Evolutionary conservation across 768 basidiomycete genomes (phyloP).

Genomic region (Suillus luteus): DNA sequence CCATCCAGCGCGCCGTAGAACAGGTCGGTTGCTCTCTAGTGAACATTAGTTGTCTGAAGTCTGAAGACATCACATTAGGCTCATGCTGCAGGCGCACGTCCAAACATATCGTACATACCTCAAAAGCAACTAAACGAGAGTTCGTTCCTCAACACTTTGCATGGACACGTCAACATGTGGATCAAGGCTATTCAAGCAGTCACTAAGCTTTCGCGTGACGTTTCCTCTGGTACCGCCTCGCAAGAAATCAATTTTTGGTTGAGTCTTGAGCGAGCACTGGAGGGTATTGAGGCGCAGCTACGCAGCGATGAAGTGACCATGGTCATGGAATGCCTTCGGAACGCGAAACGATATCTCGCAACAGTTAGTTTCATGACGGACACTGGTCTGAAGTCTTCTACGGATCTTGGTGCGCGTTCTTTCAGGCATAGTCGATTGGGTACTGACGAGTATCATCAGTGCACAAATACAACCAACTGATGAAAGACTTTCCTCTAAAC

Average conservation of each 20-base stretch:
- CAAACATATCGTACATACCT: slow-evolving; percentile 77
- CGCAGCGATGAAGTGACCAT: slow-evolving; percentile 89
- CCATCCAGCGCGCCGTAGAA: slow-evolving; percentile 86
- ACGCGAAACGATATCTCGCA: slow-evolving; percentile 95
- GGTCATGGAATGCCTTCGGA: slow-evolving; percentile 91
- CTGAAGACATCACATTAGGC: slow-evolving; percentile 39
- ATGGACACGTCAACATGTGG: slow-evolving; percentile 94
- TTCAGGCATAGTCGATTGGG: not conserved
- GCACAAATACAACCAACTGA: slow-evolving; percentile 96
- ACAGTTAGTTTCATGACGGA: slow-evolving; percentile 98
- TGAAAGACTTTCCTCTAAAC: slow-evolving; percentile 99
- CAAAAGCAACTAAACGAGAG: slow-evolving; percentile 79
- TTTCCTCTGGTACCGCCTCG: slow-evolving; percentile 91
- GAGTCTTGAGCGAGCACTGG: slow-evolving; percentile 89
- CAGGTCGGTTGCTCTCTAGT: slow-evolving; percentile 38
- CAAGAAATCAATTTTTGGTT: slow-evolving; percentile 99
- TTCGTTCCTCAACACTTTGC: slow-evolving; percentile 89
- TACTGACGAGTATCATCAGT: slow-evolving; percentile 45
- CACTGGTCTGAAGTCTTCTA: slow-evolving; percentile 93
- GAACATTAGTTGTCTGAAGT: slow-evolving; percentile 9
- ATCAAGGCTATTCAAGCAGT: slow-evolving; percentile 97
- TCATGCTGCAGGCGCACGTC: slow-evolving; percentile 56
- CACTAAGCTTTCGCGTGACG: slow-evolving; percentile 93
- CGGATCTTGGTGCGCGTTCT: slow-evolving; percentile 68
- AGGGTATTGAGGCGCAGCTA: slow-evolving; percentile 90